Conservation (phyloP, 2,329 filamentous ascomycete genomes). For the Penicillium glabrum region DNA sequence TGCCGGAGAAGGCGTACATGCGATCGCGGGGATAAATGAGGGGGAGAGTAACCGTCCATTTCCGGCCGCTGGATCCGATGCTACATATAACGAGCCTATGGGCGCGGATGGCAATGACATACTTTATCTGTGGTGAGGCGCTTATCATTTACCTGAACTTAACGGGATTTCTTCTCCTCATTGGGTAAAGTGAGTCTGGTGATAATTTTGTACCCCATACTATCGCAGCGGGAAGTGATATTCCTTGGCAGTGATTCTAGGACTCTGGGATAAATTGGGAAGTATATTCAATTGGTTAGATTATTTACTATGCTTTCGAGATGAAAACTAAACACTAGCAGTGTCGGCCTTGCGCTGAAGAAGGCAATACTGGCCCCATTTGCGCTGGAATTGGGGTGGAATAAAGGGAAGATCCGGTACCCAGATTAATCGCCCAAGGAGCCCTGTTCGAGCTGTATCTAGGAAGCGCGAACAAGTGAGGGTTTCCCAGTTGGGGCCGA, state of each 20-base stretch:
- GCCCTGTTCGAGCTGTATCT: conserved; percentile 71
- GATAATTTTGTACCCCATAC: conserved; percentile 11
- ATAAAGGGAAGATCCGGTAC: conserved; percentile 70
- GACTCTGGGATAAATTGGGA: not conserved
- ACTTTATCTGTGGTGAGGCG: conserved; percentile 11
- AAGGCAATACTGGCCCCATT: conserved; percentile 88
- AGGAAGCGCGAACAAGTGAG: conserved; percentile 77
- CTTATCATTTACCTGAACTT: conserved; percentile 15
- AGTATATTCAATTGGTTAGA: not conserved
- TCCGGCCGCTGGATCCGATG: conserved; percentile 19
- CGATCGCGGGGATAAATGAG: conserved; percentile 7
- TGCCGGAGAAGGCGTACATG: not conserved
- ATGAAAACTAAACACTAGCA: conserved; percentile 6
- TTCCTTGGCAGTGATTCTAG: not conserved
- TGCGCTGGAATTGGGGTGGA: conserved; percentile 67
- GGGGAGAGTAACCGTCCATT: conserved; percentile 6
- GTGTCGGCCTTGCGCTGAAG: conserved; percentile 57
- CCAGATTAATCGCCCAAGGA: conserved; percentile 78
- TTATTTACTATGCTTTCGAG: not conserved
- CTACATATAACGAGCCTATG: conserved; percentile 8
- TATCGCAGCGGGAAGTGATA: not conserved
- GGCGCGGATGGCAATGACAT: not conserved
- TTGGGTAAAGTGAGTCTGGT: conserved; percentile 31
- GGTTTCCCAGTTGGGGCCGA: conserved; percentile 74
- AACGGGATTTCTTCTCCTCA: conserved; percentile 37